Conservation (phyloP, 2,329 filamentous ascomycete genomes). For the Sporothrix sp. region DNA sequence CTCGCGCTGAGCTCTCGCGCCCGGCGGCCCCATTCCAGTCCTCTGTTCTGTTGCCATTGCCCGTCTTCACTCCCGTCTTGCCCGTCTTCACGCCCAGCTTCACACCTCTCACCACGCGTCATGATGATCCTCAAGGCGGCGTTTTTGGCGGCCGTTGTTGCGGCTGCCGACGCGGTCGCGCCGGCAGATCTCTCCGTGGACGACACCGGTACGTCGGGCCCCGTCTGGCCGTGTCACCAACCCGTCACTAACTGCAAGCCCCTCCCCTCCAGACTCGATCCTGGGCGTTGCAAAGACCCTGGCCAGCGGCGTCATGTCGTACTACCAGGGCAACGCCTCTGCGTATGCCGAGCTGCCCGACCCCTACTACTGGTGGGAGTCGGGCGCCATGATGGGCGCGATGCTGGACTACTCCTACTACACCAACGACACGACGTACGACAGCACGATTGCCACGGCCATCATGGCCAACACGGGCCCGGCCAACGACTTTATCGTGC, state of each 20-base stretch:
- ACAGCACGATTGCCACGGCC: slow-evolving; percentile 48
- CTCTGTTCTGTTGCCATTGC: neutral
- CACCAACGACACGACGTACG: slow-evolving; percentile 53
- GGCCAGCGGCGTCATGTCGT: slow-evolving; percentile 51
- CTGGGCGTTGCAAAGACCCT: slow-evolving; percentile 50
- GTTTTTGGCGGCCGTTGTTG: slow-evolving; percentile 4
- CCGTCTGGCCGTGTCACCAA: neutral
- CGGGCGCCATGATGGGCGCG: slow-evolving; percentile 55
- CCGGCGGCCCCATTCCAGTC: neutral
- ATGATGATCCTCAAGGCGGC: neutral
- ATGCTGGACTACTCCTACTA: slow-evolving; percentile 62
- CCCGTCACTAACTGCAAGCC: neutral
- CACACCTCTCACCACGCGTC: neutral
- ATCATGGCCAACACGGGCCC: slow-evolving; percentile 49
- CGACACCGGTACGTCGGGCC: neutral
- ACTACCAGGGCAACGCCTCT: slow-evolving; percentile 47
- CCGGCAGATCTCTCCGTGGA: slow-evolving; percentile 12
- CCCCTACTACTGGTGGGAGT: slow-evolving; percentile 62
- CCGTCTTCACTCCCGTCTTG: neutral
- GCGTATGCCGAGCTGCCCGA: slow-evolving; percentile 24
- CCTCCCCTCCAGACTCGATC: slow-evolving; percentile 28
- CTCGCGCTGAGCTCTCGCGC: too few relatives aligned
- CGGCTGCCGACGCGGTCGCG: neutral
- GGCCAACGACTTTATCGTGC: slow-evolving; percentile 50
- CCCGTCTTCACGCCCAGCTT: neutral